These are phyloP conservation scores for Geotrichum candidum DNA, from an alignment of 1,139 yeast species.

Conservation along the genomic window DNA sequence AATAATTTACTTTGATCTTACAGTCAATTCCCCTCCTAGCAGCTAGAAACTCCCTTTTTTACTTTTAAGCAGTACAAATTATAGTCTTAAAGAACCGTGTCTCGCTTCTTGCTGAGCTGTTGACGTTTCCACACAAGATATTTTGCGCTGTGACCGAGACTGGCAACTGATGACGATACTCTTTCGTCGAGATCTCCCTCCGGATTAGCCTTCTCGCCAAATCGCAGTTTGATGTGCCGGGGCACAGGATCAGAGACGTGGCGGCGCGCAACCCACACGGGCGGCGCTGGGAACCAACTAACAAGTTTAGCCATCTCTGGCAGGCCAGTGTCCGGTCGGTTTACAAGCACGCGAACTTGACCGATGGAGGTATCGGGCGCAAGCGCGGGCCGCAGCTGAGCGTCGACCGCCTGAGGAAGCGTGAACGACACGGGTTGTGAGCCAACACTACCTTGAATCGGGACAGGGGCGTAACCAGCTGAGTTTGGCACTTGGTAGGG, in stretches of 20 bases:
- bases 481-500: constrained; percentile 7
- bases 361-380: constrained; percentile 10
- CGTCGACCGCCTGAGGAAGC: constrained; percentile 27
- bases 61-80: not conserved
- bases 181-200: constrained; percentile 27
- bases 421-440: constrained; percentile 29
- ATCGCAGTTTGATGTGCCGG: constrained; percentile 13
- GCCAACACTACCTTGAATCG: not conserved
- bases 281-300: constrained; percentile 80
- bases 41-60: not conserved
- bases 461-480: not conserved
- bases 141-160: constrained; percentile 63
- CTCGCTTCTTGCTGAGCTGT: constrained; percentile 3
- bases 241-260: constrained; percentile 32
- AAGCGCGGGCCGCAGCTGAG: constrained; percentile 21
- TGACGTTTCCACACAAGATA: constrained; percentile 60
- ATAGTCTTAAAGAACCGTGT: not conserved
- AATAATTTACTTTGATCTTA: not conserved
- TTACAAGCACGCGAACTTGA: constrained; percentile 10
- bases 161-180: constrained; percentile 18
- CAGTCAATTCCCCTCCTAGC: not conserved
- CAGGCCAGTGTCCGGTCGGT: constrained; percentile 7
- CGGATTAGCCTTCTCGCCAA: not conserved
- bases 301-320: constrained; percentile 36
- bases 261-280: constrained; percentile 52